Base-by-base conservation (phyloP, 2,329 filamentous ascomycete species). In the Monosporascus sp. region DNA sequence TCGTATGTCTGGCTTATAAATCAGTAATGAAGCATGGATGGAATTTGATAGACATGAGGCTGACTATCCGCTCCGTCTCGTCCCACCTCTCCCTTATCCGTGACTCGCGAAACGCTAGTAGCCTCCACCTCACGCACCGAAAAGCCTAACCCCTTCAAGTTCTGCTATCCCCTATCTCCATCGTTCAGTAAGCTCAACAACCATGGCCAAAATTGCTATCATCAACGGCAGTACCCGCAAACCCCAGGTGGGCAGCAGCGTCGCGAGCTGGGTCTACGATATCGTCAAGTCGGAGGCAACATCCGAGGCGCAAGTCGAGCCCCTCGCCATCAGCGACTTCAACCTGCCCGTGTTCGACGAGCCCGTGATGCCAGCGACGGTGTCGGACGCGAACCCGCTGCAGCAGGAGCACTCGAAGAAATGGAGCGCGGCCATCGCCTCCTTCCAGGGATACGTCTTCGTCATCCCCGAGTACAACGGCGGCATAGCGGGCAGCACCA, bases 391-490 rank as follows among this genome's bases (percentile, higher is more conserved):
- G 5, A 65, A 60, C 7, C 61, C 68, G 27, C 78, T 74, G 60
- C 57, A 65, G 6, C 61, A 74, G 43, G 67, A 70, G n/a, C 70
- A 76, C 62, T 72, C 72, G 36, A 69, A 66, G n/a, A 65, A 62
- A 1, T 81, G 79, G 77, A 74, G 68, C 35, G 61, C 60, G 5
- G 70, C 71, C 55, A 75, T 80, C 39, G 57, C 63, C n/a, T 64
- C 65, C 25, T 70, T 76, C 64, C 72, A 76, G 48, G 77, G 62
- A 17, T 80, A 77, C 63, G 62, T 82, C 36, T 67, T 80, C 48
- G 72, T 81, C 44, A 71, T 74, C n/a, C 73, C 77, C 1, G 74
- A 81, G 64, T 85, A 85, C 62, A 85, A 86, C 69, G 77, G 70
- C 63, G 75, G 78, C 24, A 67, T 82, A 6, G 70, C 81, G 0